Evolutionary conservation across 352 stramenopile species (phyloP), one percentile per base, ranked within the genome.

Genomic region (Pythium volutum): DNA sequence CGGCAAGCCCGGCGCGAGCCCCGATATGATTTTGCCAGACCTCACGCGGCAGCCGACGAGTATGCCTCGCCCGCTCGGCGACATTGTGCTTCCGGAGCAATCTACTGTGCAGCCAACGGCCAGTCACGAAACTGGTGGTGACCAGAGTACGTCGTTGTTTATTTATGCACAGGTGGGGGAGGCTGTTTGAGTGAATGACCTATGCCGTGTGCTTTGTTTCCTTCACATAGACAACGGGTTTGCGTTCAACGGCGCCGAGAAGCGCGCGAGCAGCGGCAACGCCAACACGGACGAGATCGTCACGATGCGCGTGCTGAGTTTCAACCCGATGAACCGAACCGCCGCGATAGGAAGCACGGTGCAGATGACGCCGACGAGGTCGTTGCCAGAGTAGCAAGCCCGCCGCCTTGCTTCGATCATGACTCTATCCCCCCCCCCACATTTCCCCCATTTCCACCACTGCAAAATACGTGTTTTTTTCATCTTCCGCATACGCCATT

Each of bases 221-320:
- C 4, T 8, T 36, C 22, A 6, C 48, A 6, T 49, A 77, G 70
- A 39, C 2, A 63, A 63, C 36, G 70, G 70, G 1, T 77, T 77
- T 61, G 70, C 67, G 12, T 77, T 77, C 56, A 77, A 75, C 42
- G 67, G 55, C 1, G 38, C 51, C 2, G 67, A 74, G 3, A 67
- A 65, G 18, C 42, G 36, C 7, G 22, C 11, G 7, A 61, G n/a
- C 3, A 38, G 22, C 4, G 46, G 42, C 18, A 34, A 38, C 22
- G 25, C 52, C 8, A 51, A 65, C 23, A 23, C 38, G n/a, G 45
- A 71, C n/a, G 67, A 74, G 14, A 55, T 62, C 5, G 60, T 77
- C 1, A 77, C 70, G 15, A 70, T 73, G 67, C 70, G 67, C 16
- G 70, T 77, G 0, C 33, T 39, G 4, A 65, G 49, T 29, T 66